Conservation (phyloP, 2,329 filamentous ascomycete genomes). For the Emergomyces orientalis region DNA sequence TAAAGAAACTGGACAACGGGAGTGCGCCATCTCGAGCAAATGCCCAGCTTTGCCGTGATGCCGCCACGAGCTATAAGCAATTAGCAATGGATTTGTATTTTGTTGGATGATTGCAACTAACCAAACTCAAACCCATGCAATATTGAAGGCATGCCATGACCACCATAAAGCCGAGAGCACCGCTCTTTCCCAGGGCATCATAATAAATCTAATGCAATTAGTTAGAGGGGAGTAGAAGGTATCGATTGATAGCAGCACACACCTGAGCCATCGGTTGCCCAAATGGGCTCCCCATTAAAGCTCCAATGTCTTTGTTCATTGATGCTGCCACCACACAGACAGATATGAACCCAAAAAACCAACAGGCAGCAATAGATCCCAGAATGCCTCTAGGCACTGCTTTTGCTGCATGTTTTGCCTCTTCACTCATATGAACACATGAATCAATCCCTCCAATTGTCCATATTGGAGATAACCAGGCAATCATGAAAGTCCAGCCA, state of each 20-base stretch:
- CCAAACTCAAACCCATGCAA: constrained; percentile 51
- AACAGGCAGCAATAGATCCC: constrained; percentile 47
- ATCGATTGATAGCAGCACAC: constrained; percentile 1
- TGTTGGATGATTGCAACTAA: constrained; percentile 12
- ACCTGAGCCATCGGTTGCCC: constrained; percentile 51
- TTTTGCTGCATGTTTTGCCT: constrained; percentile 51
- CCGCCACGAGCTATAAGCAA: constrained; percentile 42
- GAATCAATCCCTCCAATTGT: constrained; percentile 47
- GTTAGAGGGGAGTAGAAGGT: no score
- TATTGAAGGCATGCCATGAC: constrained; percentile 54
- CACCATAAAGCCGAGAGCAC: constrained; percentile 50
- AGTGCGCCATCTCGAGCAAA: constrained; percentile 55
- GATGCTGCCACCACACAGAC: constrained; percentile 50
- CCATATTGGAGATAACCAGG: constrained; percentile 55
- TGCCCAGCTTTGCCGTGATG: constrained; percentile 53
- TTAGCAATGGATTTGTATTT: constrained; percentile 11
- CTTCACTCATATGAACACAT: constrained; percentile 53
- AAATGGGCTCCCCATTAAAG: constrained; percentile 41
- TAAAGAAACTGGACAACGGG: constrained; percentile 50
- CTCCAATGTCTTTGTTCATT: constrained; percentile 45
- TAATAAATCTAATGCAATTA: constrained; percentile 46
- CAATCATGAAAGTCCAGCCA: constrained; percentile 51
- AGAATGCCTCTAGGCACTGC: constrained; percentile 53
- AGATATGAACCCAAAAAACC: constrained; percentile 50
- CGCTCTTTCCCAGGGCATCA: constrained; percentile 51